Base-by-base conservation (phyloP, 768 basidiomycete species). In the Boletus subparvulus region DNA sequence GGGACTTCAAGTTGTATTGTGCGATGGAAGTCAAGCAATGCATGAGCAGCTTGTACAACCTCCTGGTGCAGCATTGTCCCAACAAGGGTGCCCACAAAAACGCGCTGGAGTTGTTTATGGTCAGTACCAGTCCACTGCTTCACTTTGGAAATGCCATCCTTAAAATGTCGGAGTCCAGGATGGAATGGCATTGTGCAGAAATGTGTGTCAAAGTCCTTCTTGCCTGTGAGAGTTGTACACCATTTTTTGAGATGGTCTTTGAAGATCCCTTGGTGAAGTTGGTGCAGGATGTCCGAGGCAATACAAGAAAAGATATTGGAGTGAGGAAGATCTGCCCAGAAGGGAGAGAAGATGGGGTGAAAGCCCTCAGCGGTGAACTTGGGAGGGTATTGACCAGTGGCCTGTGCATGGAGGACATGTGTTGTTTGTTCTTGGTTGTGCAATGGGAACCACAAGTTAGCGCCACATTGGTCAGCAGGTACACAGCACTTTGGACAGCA, bases 181-280 rank as follows among this genome's bases (percentile, higher is more conserved):
- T n/a, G n/a, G 8, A 33, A 0, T 0, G 40, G 47, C 47, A 54
- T 54, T 1, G 41, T 33, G 2, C 2, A 2, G 5, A 54, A 54
- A 0, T 4, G 13, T 0, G 0, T 11, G 16, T 48, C 17, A 2
- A 48, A 54, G 7, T 10, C 0, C 1, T 35, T 40, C 4, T 11
- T 40, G 21, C 30, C 39, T 0, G 8, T 21, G 5, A 54, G 6
- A 1, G 17, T 4, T 0, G 10, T 2, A 4, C 47, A 54, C 41
- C 47, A 54, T 43, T 26, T 48, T 9, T 54, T 54, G 21, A 54
- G 17, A 6, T 54, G 40, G 6, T 54, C 47, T 6, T 48, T 54
- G 33, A 54, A 4, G 4, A 54, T 33, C 0, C 54, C 40, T 10
- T 54, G 47, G 21, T 54, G 54, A 0, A 48, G 32, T 9, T 54